Base-by-base conservation (phyloP, 73 alveolate species). In the Breviolum minutum region DNA sequence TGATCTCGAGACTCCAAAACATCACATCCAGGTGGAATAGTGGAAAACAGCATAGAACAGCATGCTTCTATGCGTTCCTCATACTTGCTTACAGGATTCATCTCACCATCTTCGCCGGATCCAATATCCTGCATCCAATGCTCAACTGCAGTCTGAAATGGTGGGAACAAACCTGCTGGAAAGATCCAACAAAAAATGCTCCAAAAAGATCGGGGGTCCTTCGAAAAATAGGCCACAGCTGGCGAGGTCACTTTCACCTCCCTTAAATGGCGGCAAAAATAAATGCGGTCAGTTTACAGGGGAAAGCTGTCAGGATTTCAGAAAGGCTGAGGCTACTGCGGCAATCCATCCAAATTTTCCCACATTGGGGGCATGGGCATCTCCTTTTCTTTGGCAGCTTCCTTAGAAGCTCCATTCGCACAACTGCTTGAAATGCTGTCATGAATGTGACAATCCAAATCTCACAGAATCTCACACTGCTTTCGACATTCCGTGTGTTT, bases 161-260 rank as follows among this genome's bases (percentile, higher is more conserved):
- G 5, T 40, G 54, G 54, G 54, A 40, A 40, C 54, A 0, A 40
- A 40, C 54, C 54, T 40, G 54, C 3, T 40, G 5, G 54, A 40
- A 40, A 40, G 54, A 40, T 40, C 54, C 54, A 40, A 40, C 54
- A 40, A 40, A 40, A 40, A 3, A 40, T 40, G 54, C 54, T 40
- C 54, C 54, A 40, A 40, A 40, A 40, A 40, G 54, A 40, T 40
- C 3, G 54, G 11, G 60, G n/a, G 82, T 74, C 98, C 98, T 92
- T 92, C 63, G 98, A 92, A 29, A 92, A 92, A 80, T 92, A 92
- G 10, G 91, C 98, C 64, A 92, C 98, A 11, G 98, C 98, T 22
- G 98, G 98, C 7, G 98, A 74, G 79, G 98, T 92, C 91, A 92
- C 98, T 66, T 92, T 92, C 98, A 92, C 98, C 84, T 92, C 98